A percentile compares a stretch with the other conserved stretches of the same genome.
phyloP scores from a whole-genome alignment of 2,329 filamentous ascomycete genomes.

The Trichoderma atrobrunneum region DNA sequence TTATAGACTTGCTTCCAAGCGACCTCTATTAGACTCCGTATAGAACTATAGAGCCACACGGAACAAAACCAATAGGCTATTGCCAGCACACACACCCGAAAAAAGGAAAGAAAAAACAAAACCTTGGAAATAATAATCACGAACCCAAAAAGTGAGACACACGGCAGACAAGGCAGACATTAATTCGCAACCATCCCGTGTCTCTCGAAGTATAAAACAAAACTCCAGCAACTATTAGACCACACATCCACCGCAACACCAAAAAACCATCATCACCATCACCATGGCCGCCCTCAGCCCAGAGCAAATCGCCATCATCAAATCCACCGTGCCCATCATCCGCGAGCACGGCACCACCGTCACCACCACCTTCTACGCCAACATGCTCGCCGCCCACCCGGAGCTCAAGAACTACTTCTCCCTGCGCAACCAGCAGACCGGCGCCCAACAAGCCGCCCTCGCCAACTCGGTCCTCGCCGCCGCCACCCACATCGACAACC shows the following conservation, averaged over 20 bases:
- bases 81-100: not conserved
- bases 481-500: constrained; percentile 68
- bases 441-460: constrained; percentile 65
- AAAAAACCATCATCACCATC: not conserved
- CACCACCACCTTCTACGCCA: constrained; percentile 68
- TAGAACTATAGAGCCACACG: not conserved
- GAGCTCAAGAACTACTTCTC: constrained; percentile 69
- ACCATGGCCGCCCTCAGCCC: constrained; percentile 53
- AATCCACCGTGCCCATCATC: constrained; percentile 71
- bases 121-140: not conserved
- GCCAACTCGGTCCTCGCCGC: constrained; percentile 69
- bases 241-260: not conserved
- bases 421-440: constrained; percentile 63
- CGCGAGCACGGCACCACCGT: constrained; percentile 65
- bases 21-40: not conserved
- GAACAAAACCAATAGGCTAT: not conserved
- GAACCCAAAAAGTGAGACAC: not conserved
- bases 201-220: not conserved
- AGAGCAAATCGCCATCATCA: constrained; percentile 67
- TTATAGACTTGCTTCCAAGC: not conserved
- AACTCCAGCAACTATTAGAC: not conserved
- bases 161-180: not conserved
- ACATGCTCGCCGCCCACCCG: constrained; percentile 63
- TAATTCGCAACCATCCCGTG: not conserved
- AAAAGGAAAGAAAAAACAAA: not conserved